Conservation (phyloP, 169 alveolate genomes). For the Plasmodium inui region DNA sequence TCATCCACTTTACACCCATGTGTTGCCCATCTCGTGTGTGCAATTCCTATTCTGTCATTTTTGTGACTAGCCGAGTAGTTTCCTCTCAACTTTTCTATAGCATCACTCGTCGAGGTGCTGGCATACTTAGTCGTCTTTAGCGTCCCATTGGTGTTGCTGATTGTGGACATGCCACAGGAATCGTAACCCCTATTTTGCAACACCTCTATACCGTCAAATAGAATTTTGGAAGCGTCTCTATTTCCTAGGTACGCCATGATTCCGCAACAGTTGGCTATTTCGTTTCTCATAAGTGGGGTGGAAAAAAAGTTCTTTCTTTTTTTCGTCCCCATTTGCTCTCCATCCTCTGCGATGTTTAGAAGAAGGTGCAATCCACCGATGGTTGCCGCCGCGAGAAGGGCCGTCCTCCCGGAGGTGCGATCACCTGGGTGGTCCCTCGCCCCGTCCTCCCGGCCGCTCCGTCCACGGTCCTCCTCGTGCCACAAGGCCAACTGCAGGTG, state of each 20-base stretch:
- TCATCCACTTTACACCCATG: slow-evolving; percentile 96
- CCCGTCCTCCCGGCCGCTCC: neutral
- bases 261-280: slow-evolving; percentile 87
- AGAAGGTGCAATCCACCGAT: slow-evolving; percentile 19
- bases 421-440: neutral
- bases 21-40: slow-evolving; percentile 99
- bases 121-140: slow-evolving; percentile 91
- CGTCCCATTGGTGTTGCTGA: slow-evolving; percentile 80
- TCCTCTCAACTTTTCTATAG: slow-evolving; percentile 87
- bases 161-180: slow-evolving; percentile 95
- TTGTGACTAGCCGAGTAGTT: slow-evolving; percentile 85
- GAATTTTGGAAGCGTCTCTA: slow-evolving; percentile 86
- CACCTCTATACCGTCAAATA: slow-evolving; percentile 91
- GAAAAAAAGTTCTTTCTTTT: slow-evolving; percentile 2
- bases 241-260: slow-evolving; percentile 92
- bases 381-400: neutral
- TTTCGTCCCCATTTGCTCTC: neutral
- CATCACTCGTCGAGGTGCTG: slow-evolving; percentile 74
- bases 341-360: slow-evolving; percentile 8
- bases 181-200: slow-evolving; percentile 95
- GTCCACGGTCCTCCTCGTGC: neutral
- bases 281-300: neutral
- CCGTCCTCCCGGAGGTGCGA: neutral
- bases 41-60: slow-evolving; percentile 93
- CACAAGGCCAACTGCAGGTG: neutral